A percentile compares a stretch with the other conserved stretches of the same genome.
These are phyloP conservation scores for Talaromyces ruber DNA, from an alignment of 495 filamentous ascomycete genomes.

Conservation along the genomic window DNA sequence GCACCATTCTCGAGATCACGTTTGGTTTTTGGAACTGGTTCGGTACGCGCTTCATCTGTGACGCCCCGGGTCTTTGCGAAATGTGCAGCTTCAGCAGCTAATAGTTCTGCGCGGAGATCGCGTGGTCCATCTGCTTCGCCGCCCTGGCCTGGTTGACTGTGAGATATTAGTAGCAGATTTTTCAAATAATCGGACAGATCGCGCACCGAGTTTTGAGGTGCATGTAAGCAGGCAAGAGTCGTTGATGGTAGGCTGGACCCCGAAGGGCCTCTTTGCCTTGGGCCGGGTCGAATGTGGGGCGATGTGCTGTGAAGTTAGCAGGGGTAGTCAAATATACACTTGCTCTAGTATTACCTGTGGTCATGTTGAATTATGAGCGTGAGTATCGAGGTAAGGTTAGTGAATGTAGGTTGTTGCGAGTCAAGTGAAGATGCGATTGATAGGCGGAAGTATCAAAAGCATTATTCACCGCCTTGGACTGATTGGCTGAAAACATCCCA, in stretches of 20 bases:
- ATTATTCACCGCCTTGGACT: neutral
- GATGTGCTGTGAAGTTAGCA: constrained; percentile 42
- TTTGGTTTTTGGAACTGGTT: constrained; percentile 44
- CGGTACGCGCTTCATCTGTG: constrained; percentile 26
- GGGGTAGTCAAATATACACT: constrained; percentile 14
- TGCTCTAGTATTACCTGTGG: constrained; percentile 44
- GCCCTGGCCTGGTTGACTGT: constrained; percentile 79
- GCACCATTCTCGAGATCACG: constrained; percentile 52
- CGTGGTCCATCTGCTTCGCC: constrained; percentile 64
- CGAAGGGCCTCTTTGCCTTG: constrained; percentile 91
- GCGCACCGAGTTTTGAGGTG: constrained; percentile 75
- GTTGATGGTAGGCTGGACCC: constrained; percentile 93
- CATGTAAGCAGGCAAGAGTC: constrained; percentile 86
- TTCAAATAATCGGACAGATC: neutral
- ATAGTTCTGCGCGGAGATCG: constrained; percentile 85
- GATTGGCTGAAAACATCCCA: neutral
- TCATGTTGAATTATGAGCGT: constrained; percentile 35
- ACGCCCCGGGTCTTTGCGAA: constrained; percentile 74
- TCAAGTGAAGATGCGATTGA: neutral
- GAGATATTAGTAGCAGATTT: constrained; percentile 10
- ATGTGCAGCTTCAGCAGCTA: constrained; percentile 80
- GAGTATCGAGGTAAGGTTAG: neutral
- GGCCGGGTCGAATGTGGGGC: constrained; percentile 92
- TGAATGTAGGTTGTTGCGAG: neutral
- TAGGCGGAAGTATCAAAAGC: neutral